These are phyloP conservation scores for Penicillium odoratum DNA, from an alignment of 495 filamentous ascomycete genomes.

Conservation along the genomic window DNA sequence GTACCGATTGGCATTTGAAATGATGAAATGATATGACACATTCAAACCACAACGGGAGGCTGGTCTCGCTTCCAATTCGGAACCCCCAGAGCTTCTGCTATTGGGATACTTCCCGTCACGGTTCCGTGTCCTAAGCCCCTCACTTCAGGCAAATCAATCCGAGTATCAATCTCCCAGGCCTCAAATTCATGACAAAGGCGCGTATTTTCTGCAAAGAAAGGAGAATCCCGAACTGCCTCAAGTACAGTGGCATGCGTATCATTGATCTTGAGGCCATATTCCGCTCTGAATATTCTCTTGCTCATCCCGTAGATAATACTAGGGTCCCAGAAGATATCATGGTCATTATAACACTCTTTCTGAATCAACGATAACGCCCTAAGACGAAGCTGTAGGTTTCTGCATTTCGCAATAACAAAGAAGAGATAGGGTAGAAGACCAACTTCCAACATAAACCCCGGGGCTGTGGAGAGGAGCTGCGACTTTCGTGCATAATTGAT, in stretches of 20 bases:
- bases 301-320: background rate
- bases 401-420: constrained; percentile 8
- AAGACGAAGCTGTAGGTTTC: constrained; percentile 5
- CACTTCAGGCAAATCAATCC: background rate
- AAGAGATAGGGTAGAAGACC: constrained; percentile 6
- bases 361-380: constrained; percentile 3
- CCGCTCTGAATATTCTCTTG: background rate
- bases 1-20: background rate
- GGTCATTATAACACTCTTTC: background rate
- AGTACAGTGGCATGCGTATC: background rate
- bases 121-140: background rate
- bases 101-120: background rate
- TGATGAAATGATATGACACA: too few relatives aligned
- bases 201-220: background rate
- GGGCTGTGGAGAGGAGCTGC: background rate
- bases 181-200: background rate
- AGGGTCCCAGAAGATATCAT: constrained; percentile 6
- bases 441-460: constrained; percentile 10
- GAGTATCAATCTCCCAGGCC: background rate
- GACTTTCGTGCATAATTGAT: background rate
- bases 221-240: background rate
- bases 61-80: background rate
- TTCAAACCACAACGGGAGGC: background rate
- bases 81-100: background rate
- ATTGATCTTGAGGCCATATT: background rate